Evolutionary conservation across 441 rosid genomes (phyloP).

Genomic region (Gossypium davidsonii): DNA sequence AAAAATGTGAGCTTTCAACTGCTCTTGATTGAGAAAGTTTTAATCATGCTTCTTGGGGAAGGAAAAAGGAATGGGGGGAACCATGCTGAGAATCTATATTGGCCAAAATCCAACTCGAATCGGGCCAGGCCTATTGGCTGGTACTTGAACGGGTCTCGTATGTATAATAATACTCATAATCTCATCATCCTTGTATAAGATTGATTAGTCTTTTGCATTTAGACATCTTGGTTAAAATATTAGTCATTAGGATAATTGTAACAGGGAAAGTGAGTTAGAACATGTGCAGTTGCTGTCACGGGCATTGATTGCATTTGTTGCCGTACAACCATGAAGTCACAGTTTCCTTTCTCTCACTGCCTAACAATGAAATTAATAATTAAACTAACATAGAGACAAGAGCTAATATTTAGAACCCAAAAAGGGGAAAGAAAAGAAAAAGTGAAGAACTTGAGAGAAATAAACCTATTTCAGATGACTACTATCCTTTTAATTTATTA

Average conservation of each 20-base stretch:
- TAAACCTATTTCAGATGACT: background rate
- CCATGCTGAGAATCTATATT: background rate
- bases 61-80: background rate
- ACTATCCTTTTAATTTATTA: background rate
- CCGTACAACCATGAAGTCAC: background rate
- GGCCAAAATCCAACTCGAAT: background rate
- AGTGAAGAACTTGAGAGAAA: background rate
- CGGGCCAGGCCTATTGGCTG: background rate
- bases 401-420: background rate
- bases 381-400: background rate
- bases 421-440: background rate
- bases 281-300: slow-evolving; percentile 2
- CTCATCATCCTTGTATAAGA: too few species aligned
- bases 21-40: background rate
- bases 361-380: background rate
- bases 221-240: background rate
- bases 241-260: background rate
- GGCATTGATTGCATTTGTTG: background rate
- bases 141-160: background rate
- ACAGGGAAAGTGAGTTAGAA: background rate
- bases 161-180: background rate
- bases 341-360: background rate
- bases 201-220: background rate
- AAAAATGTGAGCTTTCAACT: background rate
- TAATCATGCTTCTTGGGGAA: background rate